Percentiles rank a stretch among this genome's conserved stretches.
Conservation (phyloP, 2,329 filamentous ascomycete species). For the Fusarium austroafricanum region DNA sequence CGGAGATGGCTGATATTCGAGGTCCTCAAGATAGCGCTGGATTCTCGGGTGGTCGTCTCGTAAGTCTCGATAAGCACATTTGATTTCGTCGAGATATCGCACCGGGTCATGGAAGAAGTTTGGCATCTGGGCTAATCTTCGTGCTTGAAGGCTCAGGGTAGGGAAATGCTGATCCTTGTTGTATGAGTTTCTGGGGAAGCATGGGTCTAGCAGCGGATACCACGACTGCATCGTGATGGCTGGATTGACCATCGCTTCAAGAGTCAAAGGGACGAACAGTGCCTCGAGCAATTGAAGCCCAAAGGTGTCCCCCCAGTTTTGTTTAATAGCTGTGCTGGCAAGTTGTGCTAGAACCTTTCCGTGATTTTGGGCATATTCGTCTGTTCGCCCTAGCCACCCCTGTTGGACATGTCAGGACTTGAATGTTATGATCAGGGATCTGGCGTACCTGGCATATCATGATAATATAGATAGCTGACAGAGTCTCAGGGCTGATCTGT, state of each 20-base stretch:
- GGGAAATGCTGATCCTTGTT: not conserved
- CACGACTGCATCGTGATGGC: not conserved
- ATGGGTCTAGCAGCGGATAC: not conserved
- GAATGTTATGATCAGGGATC: rapidly evolving
- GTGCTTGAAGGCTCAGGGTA: not conserved
- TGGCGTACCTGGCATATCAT: conserved; percentile 49
- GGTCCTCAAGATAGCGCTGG: not conserved
- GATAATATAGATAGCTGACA: conserved; percentile 51
- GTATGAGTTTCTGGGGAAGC: not conserved
- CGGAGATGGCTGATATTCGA: not conserved
- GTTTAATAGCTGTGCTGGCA: not conserved
- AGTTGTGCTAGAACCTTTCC: not conserved
- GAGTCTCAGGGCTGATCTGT: conserved; percentile 42
- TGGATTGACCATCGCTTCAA: conserved; percentile 6
- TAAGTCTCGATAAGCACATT: not conserved
- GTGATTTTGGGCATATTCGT: conserved; percentile 3
- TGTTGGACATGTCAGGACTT: not conserved
- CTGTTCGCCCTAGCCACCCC: conserved; percentile 47
- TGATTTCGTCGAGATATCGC: not conserved
- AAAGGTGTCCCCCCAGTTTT: not conserved
- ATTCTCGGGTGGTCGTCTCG: not conserved
- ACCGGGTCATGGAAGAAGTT: not conserved
- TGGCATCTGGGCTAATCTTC: not conserved
- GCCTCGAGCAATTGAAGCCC: not conserved
- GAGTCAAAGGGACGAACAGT: not conserved